Percentiles rank a stretch among this genome's conserved stretches.
Evolutionary conservation across 2,329 filamentous ascomycete species (phyloP).

Genomic region (Fusarium burgessii): DNA sequence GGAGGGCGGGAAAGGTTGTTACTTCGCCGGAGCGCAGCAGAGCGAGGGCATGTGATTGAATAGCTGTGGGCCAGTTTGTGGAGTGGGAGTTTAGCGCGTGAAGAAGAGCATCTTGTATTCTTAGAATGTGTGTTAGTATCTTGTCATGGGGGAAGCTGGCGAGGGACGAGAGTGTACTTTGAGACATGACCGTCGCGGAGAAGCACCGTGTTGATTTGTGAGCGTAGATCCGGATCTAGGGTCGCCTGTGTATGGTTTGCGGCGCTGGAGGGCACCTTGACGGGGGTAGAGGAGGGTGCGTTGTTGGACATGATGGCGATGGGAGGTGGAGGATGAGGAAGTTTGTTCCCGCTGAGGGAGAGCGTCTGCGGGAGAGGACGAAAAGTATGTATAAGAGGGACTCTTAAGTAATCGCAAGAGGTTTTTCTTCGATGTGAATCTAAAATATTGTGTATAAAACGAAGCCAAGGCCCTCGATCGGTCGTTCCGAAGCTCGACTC

Average conservation of each 20-base stretch:
- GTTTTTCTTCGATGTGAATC: not conserved
- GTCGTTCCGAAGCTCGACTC: conserved; percentile 13
- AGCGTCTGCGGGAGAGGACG: not conserved
- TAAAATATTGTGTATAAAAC: not conserved
- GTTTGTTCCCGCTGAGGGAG: not conserved
- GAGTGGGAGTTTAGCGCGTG: conserved; percentile 70
- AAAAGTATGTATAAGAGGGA: too few species aligned
- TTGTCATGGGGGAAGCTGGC: not conserved
- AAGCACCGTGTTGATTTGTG: conserved; percentile 70
- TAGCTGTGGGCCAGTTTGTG: conserved; percentile 71
- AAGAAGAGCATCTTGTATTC: conserved; percentile 74
- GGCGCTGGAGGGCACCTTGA: conserved; percentile 71
- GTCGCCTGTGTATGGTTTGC: conserved; percentile 70
- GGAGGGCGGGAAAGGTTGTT: conserved; percentile 70
- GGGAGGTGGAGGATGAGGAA: not conserved
- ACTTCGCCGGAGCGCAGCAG: conserved; percentile 71
- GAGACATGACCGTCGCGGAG: conserved; percentile 69
- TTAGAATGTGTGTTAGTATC: conserved; percentile 18
- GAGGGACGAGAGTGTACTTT: conserved; percentile 58
- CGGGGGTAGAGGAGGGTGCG: conserved; percentile 62
- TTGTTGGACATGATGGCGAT: conserved; percentile 58
- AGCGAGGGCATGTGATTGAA: conserved; percentile 69
- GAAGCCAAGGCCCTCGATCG: conserved; percentile 3
- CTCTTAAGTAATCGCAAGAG: not conserved
- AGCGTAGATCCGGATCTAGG: conserved; percentile 71